Conservation (phyloP, 305 asterid species). For the Ilex paraguariensis region DNA sequence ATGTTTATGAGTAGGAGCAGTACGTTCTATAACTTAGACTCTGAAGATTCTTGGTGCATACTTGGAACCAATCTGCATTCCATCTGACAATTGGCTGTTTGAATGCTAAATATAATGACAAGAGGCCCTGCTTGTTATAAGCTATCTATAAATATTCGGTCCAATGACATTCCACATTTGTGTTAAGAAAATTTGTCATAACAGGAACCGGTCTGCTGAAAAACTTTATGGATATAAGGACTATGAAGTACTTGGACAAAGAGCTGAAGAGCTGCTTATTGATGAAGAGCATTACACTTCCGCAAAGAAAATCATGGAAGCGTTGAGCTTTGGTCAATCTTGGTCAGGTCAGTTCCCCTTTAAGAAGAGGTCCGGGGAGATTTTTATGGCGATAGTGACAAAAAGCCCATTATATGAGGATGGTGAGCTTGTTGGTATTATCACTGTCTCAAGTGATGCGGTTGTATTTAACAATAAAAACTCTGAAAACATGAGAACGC, state of each 20-base stretch:
- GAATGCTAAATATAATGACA: too few relatives aligned
- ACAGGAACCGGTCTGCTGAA: conserved; percentile 73
- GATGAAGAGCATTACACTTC: conserved; percentile 38
- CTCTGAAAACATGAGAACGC: conserved; percentile 15
- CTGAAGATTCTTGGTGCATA: too few relatives aligned
- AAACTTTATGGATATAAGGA: conserved; percentile 62
- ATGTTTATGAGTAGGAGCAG: too few relatives aligned
- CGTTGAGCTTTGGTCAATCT: conserved; percentile 33
- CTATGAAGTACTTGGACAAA: conserved; percentile 50
- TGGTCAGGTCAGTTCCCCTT: conserved; percentile 77
- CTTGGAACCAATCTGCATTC: too few relatives aligned
- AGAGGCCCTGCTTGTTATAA: too few relatives aligned
- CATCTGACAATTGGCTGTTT: too few relatives aligned
- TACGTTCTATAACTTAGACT: too few relatives aligned
- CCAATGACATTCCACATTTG: background rate
- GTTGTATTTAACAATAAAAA: conserved; percentile 36
- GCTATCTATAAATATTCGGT: too few relatives aligned
- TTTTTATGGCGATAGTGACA: conserved; percentile 58
- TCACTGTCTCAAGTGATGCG: conserved; percentile 73
- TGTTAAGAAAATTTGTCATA: conserved; percentile 9
- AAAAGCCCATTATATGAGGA: conserved; percentile 61
- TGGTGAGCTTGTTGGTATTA: conserved; percentile 47
- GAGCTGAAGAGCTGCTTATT: conserved; percentile 30
- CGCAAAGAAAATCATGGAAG: conserved; percentile 28
- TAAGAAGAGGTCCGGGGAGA: conserved; percentile 48